Evolutionary conservation across 768 basidiomycete species (phyloP), one percentile per base, ranked within the genome.

Genomic region (Podaxis sp.): DNA sequence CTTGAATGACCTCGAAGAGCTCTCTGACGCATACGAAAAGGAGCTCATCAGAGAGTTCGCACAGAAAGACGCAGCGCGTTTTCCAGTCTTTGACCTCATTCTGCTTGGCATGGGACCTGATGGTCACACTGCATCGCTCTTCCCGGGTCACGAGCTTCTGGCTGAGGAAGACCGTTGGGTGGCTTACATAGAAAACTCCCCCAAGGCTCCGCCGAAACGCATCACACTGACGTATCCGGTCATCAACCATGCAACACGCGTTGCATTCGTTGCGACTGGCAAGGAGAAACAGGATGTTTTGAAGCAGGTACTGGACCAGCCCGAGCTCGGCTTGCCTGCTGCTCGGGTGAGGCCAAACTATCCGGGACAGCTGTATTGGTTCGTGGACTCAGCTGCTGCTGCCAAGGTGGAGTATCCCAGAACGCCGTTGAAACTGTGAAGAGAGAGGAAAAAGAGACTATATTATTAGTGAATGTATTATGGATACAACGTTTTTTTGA

Each of bases 101-200:
- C 85, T 99, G 47, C 88, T 99, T 55, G 97, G 97, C 52, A 88
- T 95, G 83, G 97, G 97, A 32, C 92, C 91, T 4, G 97, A 98
- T 71, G 96, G 96, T n/a, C 97, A 99, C 79, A 98, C 96, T 44
- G 94, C 90, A 63, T 95, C 92, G 5, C 87, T 99, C 66, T 99
- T 99, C 85, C 97, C 97, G 7, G 90, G 82, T n/a, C 96, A 98
- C 70, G 73, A 76, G 23, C 82, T 98, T 40, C 82, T 99, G 52
- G 62, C 75, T n/a, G 96, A 97, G 75, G 83, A 80, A 53, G 93
- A 93, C 72, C 84, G 92, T 62, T 99, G 97, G 97, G 91, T 99
- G 23, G 96, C 95, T 1, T 90, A 86, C 73, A 78, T 99, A 68
- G 87, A 91, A 18, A 93, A 98, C 76, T 90, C 90, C 40, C 97